Conservation (phyloP, 345 rosid genomes). For the Ceriops zippeliana region DNA sequence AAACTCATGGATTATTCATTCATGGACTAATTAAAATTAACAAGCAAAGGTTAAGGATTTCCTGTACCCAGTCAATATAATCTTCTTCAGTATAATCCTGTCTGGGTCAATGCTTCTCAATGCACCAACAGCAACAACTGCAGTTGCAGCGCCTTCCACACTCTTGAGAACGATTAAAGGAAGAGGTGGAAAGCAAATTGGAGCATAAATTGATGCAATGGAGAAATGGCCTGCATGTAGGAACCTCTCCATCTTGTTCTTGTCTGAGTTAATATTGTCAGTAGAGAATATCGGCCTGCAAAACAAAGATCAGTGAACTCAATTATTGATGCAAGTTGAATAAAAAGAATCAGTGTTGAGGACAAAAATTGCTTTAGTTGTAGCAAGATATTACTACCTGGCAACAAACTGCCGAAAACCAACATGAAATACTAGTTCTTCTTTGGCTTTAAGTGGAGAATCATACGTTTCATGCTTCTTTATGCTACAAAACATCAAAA, state of each 20-base stretch:
- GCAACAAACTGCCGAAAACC: conserved; percentile 93
- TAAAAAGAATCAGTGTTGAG: neutral
- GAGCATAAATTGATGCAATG: conserved; percentile 79
- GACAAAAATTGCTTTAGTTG: neutral
- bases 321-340: too few relatives aligned
- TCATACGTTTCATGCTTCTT: conserved; percentile 73
- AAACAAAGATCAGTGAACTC: conserved; percentile 7
- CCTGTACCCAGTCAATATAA: conserved; percentile 83
- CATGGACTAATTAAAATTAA: neutral
- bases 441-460: conserved; percentile 83
- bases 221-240: conserved; percentile 79
- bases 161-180: conserved; percentile 77
- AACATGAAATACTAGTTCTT: conserved; percentile 83
- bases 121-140: conserved; percentile 86
- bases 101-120: conserved; percentile 78
- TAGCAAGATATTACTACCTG: conserved; percentile 39
- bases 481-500: conserved; percentile 42
- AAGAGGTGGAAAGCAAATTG: conserved; percentile 76
- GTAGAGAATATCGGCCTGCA: conserved; percentile 87
- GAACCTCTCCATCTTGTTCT: conserved; percentile 97
- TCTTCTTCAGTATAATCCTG: conserved; percentile 77
- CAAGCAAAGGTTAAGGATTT: conserved; percentile 2
- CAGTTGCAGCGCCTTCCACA: conserved; percentile 40
- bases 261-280: conserved; percentile 71
- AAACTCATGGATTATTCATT: too few relatives aligned